Conservation (phyloP, 1,139 yeast genomes). For the Candida sanyaensis region DNA sequence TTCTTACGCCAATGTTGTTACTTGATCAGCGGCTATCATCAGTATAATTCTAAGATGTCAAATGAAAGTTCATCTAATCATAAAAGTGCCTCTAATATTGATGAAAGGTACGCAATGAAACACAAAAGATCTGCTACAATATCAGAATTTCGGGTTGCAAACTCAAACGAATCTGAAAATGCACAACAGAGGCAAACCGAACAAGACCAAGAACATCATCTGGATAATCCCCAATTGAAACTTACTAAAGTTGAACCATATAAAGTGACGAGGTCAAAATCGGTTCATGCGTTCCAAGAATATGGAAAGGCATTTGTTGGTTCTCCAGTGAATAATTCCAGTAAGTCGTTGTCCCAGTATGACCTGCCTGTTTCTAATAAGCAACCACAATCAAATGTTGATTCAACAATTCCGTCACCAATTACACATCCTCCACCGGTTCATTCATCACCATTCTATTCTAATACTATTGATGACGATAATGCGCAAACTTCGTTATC, state of each 20-base stretch:
- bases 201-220: background rate
- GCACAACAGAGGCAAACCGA: background rate
- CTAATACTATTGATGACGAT: constrained; percentile 14
- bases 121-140: constrained; percentile 12
- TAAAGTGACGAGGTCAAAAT: constrained; percentile 14
- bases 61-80: background rate
- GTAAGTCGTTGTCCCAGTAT: background rate
- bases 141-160: constrained; percentile 11
- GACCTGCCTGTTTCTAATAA: constrained; percentile 1
- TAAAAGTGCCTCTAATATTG: background rate
- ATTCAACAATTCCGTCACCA: background rate
- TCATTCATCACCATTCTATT: constrained; percentile 3
- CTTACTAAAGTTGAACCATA: constrained; percentile 10
- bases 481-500: constrained; percentile 13
- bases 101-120: background rate
- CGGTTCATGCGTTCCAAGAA: constrained; percentile 14
- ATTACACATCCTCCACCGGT: constrained; percentile 4
- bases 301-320: constrained; percentile 9
- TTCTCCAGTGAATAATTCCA: constrained; percentile 4
- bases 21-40: background rate
- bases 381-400: background rate
- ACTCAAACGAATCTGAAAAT: background rate
- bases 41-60: background rate
- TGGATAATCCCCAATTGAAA: constrained; percentile 1
- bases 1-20: background rate